Base-by-base conservation (phyloP, 768 basidiomycete genomes). In the Kwoniella shandongensis region DNA sequence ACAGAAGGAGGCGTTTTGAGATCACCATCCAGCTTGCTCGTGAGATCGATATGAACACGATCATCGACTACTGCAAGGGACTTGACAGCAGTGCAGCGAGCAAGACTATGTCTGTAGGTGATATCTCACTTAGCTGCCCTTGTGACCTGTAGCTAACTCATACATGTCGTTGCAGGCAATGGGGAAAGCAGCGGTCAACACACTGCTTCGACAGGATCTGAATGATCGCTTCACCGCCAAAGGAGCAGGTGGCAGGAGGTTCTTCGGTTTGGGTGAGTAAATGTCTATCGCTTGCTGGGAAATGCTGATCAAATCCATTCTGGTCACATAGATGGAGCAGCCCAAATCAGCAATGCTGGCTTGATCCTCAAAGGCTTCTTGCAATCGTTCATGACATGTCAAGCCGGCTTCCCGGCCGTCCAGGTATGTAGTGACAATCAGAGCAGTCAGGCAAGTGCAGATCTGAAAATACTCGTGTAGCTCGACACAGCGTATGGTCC, bases 401-500 rank as follows among this genome's bases (percentile, higher is more conserved):
- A 64, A 39, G 61, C 63, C 25, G 67, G 67, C 4, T 30, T 59
- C 13, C 65, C 70, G 4, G 70, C 67, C 4, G 48, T 72, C 38
- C 53, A 54, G 44, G 53, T 54, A n/a, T 32, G 51, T 35, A 32
- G 18, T 27, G n/a, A 13, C 32, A 13, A 32, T 32, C 32, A 32
- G 32, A 13, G 32, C 6, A 32, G 6, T 6, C 7, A 32, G 32
- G 13, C 32, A 32, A 32, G 6, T 6, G 13, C 32, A 6, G 32
- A 32, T 32, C 7, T 32, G 32, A 13, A 32, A n/a, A n/a, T n/a
- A n/a, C 35, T 20, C 8, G n/a, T 18, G 2, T 64, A 77, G 62
- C 63, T 77, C 59, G 73, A 77, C 54, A 75, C 74, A 15, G 76
- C 76, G 1, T 76, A 77, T 51, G 70, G 70, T 13, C 71, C 74